Evolutionary conservation across 495 filamentous ascomycete genomes (phyloP), one percentile per base, ranked within the genome.

Genomic region (Saxispiralis lemnorum): DNA sequence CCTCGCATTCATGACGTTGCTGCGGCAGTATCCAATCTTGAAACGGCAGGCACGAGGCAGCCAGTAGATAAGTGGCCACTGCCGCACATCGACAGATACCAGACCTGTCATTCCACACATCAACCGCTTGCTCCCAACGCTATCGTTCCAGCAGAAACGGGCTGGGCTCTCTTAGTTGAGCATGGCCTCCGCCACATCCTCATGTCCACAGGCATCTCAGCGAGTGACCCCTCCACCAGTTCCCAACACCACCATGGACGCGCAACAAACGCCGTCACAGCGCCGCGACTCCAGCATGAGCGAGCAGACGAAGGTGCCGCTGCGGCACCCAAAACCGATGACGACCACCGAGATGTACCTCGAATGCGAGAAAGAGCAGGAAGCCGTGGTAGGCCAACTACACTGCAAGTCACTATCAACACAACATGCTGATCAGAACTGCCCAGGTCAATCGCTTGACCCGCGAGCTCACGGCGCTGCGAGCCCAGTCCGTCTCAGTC

Each of bases 351-450:
- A 93, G 56, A 65, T 95, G 32, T 84, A 93, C 61, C 62, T 79
- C 48, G 73, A 87, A 59, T 67, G 93, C 31, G 87, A 95, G 63
- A 84, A 87, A 55, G 87, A 93, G 54, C 87, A 95, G 55, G 87
- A 95, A 59, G 79, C 83, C n/a, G 77, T 93, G 54, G 87, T 88
- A 70, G 43, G 73, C 64, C 13, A 2, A 19, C 19, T 31, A n/a
- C 20, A 13, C 13, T 15, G 18, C 4, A 19, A 13, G 12, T 19
- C 41, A 17, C 36, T 20, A 30, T 20, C 19, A 28, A 15, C 7
- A n/a, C 5, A 14, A 7, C 24, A 9, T 13, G 21, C 44, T 10
- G 13, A 21, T 31, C 38, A 16, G 31, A 13, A 17, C 15, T 17
- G 20, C 10, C 5, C 55, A 92, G 85, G 82, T 93, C 36, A 95